These are phyloP conservation scores for Sideroxylon spinosum DNA, from an alignment of 179 eudicot species.

Conservation along the genomic window DNA sequence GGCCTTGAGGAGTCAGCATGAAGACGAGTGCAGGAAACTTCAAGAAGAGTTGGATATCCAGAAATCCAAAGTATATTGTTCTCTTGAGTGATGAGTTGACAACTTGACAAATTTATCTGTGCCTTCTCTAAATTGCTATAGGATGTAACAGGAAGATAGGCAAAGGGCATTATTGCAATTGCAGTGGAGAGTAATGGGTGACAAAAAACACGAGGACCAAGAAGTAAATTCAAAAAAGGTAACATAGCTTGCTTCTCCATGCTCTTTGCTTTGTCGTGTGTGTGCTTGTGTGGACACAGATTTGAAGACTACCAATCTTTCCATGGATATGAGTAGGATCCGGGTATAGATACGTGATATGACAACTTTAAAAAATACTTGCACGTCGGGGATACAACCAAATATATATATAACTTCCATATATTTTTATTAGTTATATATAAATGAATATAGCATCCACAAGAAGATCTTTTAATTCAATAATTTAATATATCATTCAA, in stretches of 20 bases:
- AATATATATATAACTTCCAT: too few species aligned
- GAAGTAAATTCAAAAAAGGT: constrained; percentile 93
- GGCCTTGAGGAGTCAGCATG: constrained; percentile 69
- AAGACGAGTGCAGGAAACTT: constrained; percentile 69
- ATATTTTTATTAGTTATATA: too few species aligned
- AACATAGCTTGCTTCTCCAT: constrained; percentile 3
- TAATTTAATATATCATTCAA: too few species aligned
- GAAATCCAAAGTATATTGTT: constrained; percentile 58
- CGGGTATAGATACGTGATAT: too few species aligned
- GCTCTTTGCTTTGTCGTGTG: background rate
- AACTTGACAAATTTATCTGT: constrained; percentile 2
- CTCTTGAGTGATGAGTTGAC: constrained; percentile 13
- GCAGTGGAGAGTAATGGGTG: constrained; percentile 96
- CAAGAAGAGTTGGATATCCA: constrained; percentile 88
- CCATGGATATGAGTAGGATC: background rate
- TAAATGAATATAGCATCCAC: too few species aligned
- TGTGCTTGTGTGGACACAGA: background rate
- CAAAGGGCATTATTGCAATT: constrained; percentile 82
- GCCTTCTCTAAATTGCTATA: constrained; percentile 16
- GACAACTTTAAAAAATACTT: too few species aligned
- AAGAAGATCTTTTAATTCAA: too few species aligned
- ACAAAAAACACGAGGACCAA: constrained; percentile 79
- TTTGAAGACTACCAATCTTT: background rate
- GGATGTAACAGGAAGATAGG: constrained; percentile 76
- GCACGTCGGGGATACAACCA: too few species aligned